These are phyloP conservation scores for Pseudomonodictys pantanalensis DNA, from an alignment of 495 filamentous ascomycete genomes.

Conservation along the genomic window DNA sequence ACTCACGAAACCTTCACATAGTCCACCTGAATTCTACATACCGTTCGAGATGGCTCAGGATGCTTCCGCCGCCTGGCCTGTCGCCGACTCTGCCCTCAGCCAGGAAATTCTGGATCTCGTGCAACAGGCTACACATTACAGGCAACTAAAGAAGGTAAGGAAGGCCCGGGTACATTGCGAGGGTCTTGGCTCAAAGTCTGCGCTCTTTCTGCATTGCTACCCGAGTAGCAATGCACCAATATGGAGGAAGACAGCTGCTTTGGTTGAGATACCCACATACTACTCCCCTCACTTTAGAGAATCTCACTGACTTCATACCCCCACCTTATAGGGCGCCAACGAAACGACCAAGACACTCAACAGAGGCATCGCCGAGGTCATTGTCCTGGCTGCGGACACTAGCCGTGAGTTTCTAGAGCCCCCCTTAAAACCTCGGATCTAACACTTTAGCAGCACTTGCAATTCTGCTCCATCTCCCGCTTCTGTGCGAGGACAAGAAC, in stretches of 20 bases:
- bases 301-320: too few species aligned
- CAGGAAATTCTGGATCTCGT: conserved; percentile 59
- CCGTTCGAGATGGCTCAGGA: conserved; percentile 21
- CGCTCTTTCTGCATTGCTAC: not conserved
- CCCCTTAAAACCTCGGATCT: not conserved
- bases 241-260: too few species aligned
- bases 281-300: too few species aligned
- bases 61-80: conserved; percentile 69
- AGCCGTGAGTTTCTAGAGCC: not conserved
- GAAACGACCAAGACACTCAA: conserved; percentile 79
- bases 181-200: not conserved
- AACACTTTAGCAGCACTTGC: conserved; percentile 50
- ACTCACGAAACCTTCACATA: conserved; percentile 1
- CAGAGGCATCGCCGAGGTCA: conserved; percentile 81
- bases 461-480: conserved; percentile 87
- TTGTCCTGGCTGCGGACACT: conserved; percentile 81
- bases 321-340: too few species aligned
- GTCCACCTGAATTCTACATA: too few species aligned
- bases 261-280: too few species aligned
- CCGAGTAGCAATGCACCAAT: not conserved
- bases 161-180: not conserved
- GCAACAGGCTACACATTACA: conserved; percentile 61
- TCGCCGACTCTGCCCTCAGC: conserved; percentile 60
- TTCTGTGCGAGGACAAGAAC: conserved; percentile 63
- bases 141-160: conserved; percentile 61